These are phyloP conservation scores for Hyphodiscus sp. DNA, from an alignment of 2,329 filamentous ascomycete species.

Conservation along the genomic window DNA sequence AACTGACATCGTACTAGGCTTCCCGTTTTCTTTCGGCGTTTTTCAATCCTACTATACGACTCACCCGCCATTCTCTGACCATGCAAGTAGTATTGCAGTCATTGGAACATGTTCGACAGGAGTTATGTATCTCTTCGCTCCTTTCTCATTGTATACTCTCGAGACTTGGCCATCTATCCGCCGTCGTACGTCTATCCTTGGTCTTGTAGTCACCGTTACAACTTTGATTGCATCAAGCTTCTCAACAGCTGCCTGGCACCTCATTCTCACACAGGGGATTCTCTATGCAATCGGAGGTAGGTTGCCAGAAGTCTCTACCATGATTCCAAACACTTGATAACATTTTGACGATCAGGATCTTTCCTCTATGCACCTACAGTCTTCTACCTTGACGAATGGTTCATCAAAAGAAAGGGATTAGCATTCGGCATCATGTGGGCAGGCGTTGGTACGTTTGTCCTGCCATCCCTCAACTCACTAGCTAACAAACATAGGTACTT, in stretches of 20 bases:
- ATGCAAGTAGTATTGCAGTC: constrained; percentile 35
- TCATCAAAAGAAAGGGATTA: constrained; percentile 38
- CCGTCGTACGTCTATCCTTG: constrained; percentile 25
- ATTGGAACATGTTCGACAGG: constrained; percentile 33
- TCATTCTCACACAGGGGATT: constrained; percentile 41
- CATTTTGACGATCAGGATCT: no score
- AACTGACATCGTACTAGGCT: constrained; percentile 20
- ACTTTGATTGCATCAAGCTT: constrained; percentile 37
- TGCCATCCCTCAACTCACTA: constrained; percentile 37
- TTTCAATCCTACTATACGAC: constrained; percentile 39
- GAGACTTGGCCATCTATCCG: constrained; percentile 28
- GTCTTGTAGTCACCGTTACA: constrained; percentile 32
- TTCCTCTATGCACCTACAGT: constrained; percentile 36
- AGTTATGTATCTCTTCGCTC: constrained; percentile 24
- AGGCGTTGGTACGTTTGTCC: constrained; percentile 10
- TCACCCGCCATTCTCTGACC: constrained; percentile 30
- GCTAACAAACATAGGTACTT: constrained; percentile 8
- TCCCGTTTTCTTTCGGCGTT: constrained; percentile 34
- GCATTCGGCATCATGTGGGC: constrained; percentile 45
- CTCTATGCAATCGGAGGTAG: constrained; percentile 38
- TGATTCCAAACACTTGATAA: no score
- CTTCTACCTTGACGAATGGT: constrained; percentile 43
- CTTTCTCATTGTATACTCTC: constrained; percentile 18
- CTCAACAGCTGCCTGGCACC: constrained; percentile 35
- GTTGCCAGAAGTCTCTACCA: no score